Conservation (phyloP, 1,284 basidiomycete genomes). For the Wolfiporia cocos region DNA sequence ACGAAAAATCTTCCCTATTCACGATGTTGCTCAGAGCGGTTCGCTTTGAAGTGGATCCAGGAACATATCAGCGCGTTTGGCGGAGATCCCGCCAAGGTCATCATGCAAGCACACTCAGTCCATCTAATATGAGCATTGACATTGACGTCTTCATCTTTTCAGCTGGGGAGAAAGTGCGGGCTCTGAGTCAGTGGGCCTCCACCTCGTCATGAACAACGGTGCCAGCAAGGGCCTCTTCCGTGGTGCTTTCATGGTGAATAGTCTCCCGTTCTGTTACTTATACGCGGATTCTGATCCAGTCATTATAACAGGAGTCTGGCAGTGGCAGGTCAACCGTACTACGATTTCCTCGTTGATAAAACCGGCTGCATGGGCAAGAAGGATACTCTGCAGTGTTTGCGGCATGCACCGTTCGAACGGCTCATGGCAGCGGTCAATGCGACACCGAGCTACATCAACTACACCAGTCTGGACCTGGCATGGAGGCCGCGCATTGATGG, state of each 20-base stretch:
- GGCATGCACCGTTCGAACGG: constrained; percentile 25
- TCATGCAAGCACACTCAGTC: constrained; percentile 15
- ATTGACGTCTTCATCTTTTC: constrained; percentile 14
- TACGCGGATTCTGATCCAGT: not conserved
- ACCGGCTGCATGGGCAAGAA: constrained; percentile 24
- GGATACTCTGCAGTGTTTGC: constrained; percentile 37
- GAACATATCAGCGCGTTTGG: constrained; percentile 36
- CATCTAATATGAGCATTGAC: not conserved
- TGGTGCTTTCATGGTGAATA: constrained; percentile 25
- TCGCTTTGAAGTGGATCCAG: constrained; percentile 52
- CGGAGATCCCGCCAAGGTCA: constrained; percentile 34
- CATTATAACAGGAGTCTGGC: constrained; percentile 25
- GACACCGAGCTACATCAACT: constrained; percentile 12
- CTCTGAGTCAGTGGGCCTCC: constrained; percentile 26
- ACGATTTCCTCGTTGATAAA: constrained; percentile 27
- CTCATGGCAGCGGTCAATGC: constrained; percentile 27
- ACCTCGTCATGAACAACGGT: constrained; percentile 29
- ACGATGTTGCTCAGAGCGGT: constrained; percentile 8
- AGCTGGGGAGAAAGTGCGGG: constrained; percentile 42
- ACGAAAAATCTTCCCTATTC: not conserved
- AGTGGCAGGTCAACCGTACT: constrained; percentile 27
- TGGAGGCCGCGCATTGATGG: constrained; percentile 32
- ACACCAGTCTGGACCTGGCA: constrained; percentile 16
- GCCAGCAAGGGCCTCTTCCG: constrained; percentile 28
- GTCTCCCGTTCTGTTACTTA: not conserved